phyloP scores from a whole-genome alignment of 768 basidiomycete genomes.

The Mycena crocata region DNA sequence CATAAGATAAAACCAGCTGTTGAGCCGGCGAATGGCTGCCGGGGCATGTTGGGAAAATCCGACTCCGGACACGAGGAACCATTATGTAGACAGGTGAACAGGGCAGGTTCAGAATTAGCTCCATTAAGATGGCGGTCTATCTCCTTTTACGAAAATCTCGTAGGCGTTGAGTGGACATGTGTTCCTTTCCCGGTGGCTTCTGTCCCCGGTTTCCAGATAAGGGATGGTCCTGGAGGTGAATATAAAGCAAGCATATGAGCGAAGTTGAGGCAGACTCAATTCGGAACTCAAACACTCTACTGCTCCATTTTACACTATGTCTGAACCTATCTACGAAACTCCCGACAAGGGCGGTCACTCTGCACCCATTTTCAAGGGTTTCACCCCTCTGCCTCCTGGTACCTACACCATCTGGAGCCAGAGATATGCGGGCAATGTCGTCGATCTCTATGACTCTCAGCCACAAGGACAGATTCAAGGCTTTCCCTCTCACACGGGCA shows the following conservation, averaged over 20 bases:
- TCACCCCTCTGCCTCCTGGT: not conserved
- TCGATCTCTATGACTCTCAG: not conserved
- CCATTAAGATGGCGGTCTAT: not conserved
- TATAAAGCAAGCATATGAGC: conserved; percentile 6
- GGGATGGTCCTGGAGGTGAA: not conserved
- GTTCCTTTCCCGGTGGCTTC: conserved; percentile 5
- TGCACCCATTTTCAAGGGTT: not conserved
- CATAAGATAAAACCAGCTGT: too few species aligned
- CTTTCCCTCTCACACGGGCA: too few species aligned
- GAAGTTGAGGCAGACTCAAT: not conserved
- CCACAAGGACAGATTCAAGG: not conserved
- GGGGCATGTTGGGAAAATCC: too few species aligned
- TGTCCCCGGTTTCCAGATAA: not conserved
- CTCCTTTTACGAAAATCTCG: not conserved
- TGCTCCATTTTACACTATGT: not conserved
- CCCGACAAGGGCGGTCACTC: not conserved
- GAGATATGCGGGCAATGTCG: not conserved
- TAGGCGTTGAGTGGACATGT: not conserved
- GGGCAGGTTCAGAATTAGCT: not conserved
- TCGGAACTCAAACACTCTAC: conserved; percentile 7
- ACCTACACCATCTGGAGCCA: not conserved
- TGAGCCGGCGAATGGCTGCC: too few species aligned
- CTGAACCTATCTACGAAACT: not conserved
- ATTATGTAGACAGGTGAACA: too few species aligned
- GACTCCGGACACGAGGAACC: too few species aligned